Percentiles rank a stretch among this genome's conserved stretches.
Evolutionary conservation across 2,329 filamentous ascomycete genomes (phyloP).

Genomic region (Phaeosphaeriaceae sp.): DNA sequence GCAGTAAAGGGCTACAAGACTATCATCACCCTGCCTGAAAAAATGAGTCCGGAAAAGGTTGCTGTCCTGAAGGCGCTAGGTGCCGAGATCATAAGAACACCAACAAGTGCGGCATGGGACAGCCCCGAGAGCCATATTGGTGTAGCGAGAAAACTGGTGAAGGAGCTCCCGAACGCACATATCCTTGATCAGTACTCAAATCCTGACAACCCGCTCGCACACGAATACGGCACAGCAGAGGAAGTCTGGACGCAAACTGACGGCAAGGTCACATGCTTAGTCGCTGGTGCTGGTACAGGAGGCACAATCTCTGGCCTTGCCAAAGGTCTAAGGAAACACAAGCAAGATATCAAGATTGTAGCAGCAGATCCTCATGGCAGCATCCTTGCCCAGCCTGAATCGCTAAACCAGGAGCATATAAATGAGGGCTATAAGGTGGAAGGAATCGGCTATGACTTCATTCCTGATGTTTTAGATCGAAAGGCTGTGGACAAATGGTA

Average conservation of each 20-base stretch:
- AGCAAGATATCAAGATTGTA: conserved; percentile 81
- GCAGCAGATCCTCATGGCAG: conserved; percentile 93
- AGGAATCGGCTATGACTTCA: conserved; percentile 98
- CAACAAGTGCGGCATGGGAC: conserved; percentile 94
- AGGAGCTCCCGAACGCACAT: conserved; percentile 95
- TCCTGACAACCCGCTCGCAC: conserved; percentile 86
- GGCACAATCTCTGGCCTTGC: conserved; percentile 93
- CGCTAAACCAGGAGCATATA: conserved; percentile 77
- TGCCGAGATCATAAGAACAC: conserved; percentile 96
- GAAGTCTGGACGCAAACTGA: conserved; percentile 94
- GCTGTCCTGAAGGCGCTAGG: conserved; percentile 91
- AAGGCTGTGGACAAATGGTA: conserved; percentile 90
- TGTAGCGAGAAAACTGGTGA: conserved; percentile 85
- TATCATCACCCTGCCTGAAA: conserved; percentile 98
- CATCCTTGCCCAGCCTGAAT: conserved; percentile 81
- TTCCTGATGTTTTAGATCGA: conserved; percentile 89
- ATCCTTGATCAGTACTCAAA: conserved; percentile 98
- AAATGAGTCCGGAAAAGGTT: conserved; percentile 99
- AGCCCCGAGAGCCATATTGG: conserved; percentile 96
- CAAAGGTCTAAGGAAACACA: conserved; percentile 85
- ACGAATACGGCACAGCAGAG: conserved; percentile 92
- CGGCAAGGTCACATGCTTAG: conserved; percentile 79
- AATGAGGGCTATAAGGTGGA: conserved; percentile 97
- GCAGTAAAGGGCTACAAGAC: conserved; percentile 98
- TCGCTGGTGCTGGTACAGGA: conserved; percentile 93